phyloP scores from a whole-genome alignment of 2,329 filamentous ascomycete species.

The Cucurbitaria berberidis region DNA sequence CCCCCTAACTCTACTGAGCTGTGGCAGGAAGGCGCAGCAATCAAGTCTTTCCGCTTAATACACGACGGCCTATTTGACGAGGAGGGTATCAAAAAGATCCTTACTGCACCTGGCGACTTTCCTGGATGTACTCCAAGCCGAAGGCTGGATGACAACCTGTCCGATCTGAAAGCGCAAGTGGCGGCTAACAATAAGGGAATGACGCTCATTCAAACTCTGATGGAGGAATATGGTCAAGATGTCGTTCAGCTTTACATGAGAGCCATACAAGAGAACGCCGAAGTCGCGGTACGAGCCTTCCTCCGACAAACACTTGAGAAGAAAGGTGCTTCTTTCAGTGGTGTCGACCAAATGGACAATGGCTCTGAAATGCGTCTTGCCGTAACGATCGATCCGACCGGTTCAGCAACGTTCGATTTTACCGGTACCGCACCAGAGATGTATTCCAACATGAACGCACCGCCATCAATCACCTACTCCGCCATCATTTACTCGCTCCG shows the following conservation, averaged over 20 bases:
- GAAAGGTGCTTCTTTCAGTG: background rate
- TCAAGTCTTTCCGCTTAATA: background rate
- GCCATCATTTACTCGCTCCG: slow-evolving; percentile 38
- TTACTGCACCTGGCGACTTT: slow-evolving; percentile 39
- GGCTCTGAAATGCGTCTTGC: slow-evolving; percentile 45
- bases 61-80: slow-evolving; percentile 45
- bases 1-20: slow-evolving; percentile 51
- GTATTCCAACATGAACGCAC: slow-evolving; percentile 48
- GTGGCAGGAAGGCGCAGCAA: slow-evolving; percentile 54
- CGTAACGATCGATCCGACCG: slow-evolving; percentile 40
- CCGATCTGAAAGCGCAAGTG: slow-evolving; percentile 41
- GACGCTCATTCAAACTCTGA: slow-evolving; percentile 42
- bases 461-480: slow-evolving; percentile 47
- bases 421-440: slow-evolving; percentile 48
- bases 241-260: slow-evolving; percentile 51
- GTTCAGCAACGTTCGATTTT: slow-evolving; percentile 49
- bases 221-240: slow-evolving; percentile 41
- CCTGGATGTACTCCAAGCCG: slow-evolving; percentile 48
- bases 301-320: slow-evolving; percentile 17
- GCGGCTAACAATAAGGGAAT: slow-evolving; percentile 42
- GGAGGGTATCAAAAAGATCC: slow-evolving; percentile 25
- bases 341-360: slow-evolving; percentile 52
- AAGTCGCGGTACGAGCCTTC: slow-evolving; percentile 38
- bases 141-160: slow-evolving; percentile 38
- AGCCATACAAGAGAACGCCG: slow-evolving; percentile 46